These are phyloP conservation scores for Alternaria sp. DNA, from an alignment of 2,329 filamentous ascomycete genomes.

Conservation along the genomic window DNA sequence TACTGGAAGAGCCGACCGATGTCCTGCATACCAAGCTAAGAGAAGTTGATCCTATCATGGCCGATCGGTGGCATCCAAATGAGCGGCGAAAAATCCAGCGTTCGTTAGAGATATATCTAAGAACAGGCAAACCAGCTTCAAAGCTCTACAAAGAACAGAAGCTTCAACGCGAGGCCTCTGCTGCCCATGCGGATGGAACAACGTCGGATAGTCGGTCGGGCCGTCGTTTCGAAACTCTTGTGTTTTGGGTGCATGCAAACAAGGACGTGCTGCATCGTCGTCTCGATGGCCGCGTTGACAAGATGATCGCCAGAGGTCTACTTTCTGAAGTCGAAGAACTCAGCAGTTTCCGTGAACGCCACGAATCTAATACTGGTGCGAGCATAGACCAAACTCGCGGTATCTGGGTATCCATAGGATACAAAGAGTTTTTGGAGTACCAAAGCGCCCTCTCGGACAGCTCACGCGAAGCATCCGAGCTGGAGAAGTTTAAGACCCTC, in stretches of 20 bases:
- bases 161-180: slow-evolving; percentile 41
- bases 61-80: slow-evolving; percentile 89
- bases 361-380: slow-evolving; percentile 55
- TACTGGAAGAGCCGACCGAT: slow-evolving; percentile 74
- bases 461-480: slow-evolving; percentile 46
- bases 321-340: slow-evolving; percentile 67
- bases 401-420: slow-evolving; percentile 97
- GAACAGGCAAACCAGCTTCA: slow-evolving; percentile 80
- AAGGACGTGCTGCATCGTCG: slow-evolving; percentile 68
- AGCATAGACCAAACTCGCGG: slow-evolving; percentile 76
- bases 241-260: slow-evolving; percentile 89
- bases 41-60: slow-evolving; percentile 88
- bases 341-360: slow-evolving; percentile 54
- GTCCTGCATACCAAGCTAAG: slow-evolving; percentile 74
- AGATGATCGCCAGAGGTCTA: slow-evolving; percentile 76
- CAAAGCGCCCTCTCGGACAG: slow-evolving; percentile 49
- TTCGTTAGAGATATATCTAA: slow-evolving; percentile 87
- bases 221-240: slow-evolving; percentile 65
- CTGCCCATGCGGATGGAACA: neutral
- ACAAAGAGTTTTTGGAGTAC: slow-evolving; percentile 86
- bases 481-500: slow-evolving; percentile 62
- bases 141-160: slow-evolving; percentile 84
- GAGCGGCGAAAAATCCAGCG: slow-evolving; percentile 88
- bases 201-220: slow-evolving; percentile 7
- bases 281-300: slow-evolving; percentile 78